Conservation (phyloP, 441 rosid genomes). For the Aleurites moluccanus region DNA sequence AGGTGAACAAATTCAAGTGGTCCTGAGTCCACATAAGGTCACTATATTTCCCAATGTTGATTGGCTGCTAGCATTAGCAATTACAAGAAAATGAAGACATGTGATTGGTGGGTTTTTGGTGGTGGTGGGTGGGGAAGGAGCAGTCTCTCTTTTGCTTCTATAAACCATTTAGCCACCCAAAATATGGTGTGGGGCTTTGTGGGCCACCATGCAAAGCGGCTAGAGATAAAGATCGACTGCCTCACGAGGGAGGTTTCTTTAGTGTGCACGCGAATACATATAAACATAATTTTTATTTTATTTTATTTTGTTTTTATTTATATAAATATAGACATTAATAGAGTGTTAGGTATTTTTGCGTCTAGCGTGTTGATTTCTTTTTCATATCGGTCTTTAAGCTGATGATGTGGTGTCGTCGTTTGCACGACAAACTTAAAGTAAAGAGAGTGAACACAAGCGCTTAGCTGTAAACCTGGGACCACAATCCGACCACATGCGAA, state of each 20-base stretch:
- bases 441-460: constrained; percentile 34
- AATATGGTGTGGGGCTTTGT: constrained; percentile 20
- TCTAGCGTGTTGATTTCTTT: neutral
- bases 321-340: constrained; percentile 2
- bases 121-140: neutral
- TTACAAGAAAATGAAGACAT: neutral
- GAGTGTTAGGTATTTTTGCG: constrained; percentile 10
- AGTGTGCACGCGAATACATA: neutral
- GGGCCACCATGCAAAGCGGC: constrained; percentile 21
- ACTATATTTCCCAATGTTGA: neutral
- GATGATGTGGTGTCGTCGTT: constrained; percentile 7
- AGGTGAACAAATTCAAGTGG: constrained; percentile 12
- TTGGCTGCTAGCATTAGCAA: constrained; percentile 15
- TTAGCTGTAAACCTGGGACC: constrained; percentile 26
- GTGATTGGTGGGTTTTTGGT: neutral
- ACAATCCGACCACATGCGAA: constrained; percentile 25
- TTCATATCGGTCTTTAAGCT: neutral
- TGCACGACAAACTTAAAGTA: constrained; percentile 17
- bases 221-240: constrained; percentile 17
- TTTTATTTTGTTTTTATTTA: too few species aligned
- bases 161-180: constrained; percentile 1
- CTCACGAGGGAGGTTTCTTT: neutral
- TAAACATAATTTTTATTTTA: neutral
- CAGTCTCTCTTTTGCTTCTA: neutral
- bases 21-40: constrained; percentile 7